phyloP scores from a whole-genome alignment of 225 moss, liverwort and hornwort genomes.

The Bryum argenteum region DNA sequence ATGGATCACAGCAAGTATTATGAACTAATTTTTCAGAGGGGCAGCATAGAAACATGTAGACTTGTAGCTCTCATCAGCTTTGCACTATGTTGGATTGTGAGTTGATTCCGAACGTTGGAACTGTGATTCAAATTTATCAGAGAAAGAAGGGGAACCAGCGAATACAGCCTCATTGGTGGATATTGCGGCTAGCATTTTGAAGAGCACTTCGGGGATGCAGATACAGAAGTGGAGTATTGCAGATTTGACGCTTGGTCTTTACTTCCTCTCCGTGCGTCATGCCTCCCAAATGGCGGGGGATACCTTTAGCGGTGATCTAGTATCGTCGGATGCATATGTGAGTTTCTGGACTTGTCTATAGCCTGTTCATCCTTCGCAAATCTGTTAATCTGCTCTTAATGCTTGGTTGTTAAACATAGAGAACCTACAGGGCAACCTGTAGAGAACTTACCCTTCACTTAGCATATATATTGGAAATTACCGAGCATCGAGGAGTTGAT shows the following conservation, averaged over 20 bases:
- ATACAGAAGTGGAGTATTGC: slow-evolving; percentile 88
- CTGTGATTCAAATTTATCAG: slow-evolving; percentile 36
- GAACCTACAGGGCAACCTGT: neutral
- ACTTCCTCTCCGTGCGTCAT: slow-evolving; percentile 88
- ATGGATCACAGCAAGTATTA: slow-evolving; percentile 7
- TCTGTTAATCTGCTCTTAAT: neutral
- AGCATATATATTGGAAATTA: slow-evolving; percentile 1
- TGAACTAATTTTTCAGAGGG: neutral
- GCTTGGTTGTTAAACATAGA: neutral
- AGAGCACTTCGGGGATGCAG: slow-evolving; percentile 88
- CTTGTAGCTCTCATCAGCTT: neutral
- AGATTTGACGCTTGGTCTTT: slow-evolving; percentile 93
- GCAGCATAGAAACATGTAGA: slow-evolving; percentile 13
- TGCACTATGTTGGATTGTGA: neutral
- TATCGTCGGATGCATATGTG: slow-evolving; percentile 65
- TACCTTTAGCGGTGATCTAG: slow-evolving; percentile 65
- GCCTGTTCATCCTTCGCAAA: slow-evolving; percentile 2
- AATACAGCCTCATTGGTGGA: slow-evolving; percentile 73
- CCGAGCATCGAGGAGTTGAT: neutral
- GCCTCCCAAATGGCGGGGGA: slow-evolving; percentile 74
- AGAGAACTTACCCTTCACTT: neutral
- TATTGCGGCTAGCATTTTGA: slow-evolving; percentile 74
- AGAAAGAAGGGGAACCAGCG: slow-evolving; percentile 53
- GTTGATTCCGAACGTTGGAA: slow-evolving; percentile 4
- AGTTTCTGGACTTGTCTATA: slow-evolving; percentile 31